Conservation (phyloP, 495 filamentous ascomycete species). For the Neurospora sp. region DNA sequence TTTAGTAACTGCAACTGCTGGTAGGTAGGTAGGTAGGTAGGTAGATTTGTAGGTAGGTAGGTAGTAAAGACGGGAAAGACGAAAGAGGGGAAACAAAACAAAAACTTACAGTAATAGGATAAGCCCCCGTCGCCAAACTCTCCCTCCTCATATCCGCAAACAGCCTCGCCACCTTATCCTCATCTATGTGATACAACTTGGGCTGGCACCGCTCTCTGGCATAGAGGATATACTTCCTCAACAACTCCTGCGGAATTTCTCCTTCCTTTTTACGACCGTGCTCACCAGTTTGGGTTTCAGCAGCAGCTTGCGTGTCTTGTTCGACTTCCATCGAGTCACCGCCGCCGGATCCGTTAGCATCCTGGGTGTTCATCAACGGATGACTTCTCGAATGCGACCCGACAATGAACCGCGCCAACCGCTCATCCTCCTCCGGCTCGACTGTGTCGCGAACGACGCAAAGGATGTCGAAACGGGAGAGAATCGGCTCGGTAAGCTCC, state of each 20-base stretch:
- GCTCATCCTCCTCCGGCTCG: constrained; percentile 92
- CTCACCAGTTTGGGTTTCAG: not conserved
- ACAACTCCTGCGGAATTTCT: constrained; percentile 82
- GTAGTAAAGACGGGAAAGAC: too few species aligned
- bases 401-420: constrained; percentile 90
- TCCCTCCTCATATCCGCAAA: constrained; percentile 96
- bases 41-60: too few species aligned
- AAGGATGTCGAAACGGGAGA: constrained; percentile 98
- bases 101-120: constrained; percentile 84
- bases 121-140: constrained; percentile 83
- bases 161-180: constrained; percentile 88
- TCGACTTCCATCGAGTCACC: constrained; percentile 56
- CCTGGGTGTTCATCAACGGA: constrained; percentile 49
- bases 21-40: too few species aligned
- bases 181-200: constrained; percentile 95
- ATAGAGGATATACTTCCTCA: constrained; percentile 96
- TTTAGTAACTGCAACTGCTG: too few species aligned
- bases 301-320: constrained; percentile 23
- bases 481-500: constrained; percentile 91
- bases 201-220: constrained; percentile 83
- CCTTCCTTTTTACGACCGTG: constrained; percentile 50
- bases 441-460: constrained; percentile 96
- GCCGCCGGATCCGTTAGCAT: constrained; percentile 20
- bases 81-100: not conserved
- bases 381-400: constrained; percentile 86